phyloP scores from a whole-genome alignment of 176 grass and related monocot species.

The Miscanthus lutarioriparius region DNA sequence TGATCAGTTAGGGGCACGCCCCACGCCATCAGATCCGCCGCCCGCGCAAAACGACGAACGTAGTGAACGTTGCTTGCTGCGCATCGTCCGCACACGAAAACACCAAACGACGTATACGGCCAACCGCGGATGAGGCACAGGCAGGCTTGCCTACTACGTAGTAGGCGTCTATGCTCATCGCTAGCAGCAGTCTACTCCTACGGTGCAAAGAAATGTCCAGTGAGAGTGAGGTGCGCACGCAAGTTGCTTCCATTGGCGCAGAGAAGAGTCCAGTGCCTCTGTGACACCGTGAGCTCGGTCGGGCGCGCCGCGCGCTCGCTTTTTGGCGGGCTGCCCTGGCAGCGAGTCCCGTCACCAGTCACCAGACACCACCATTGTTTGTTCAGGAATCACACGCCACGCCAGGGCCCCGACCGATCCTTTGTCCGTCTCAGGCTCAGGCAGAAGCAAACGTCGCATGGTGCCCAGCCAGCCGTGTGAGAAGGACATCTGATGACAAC shows the following conservation, averaged over 20 bases:
- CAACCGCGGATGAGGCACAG: no score
- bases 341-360: constrained; percentile 14
- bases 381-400: constrained; percentile 32
- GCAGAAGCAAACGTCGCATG: background rate
- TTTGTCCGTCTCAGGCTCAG: constrained; percentile 10
- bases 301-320: background rate
- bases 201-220: no score
- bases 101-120: no score
- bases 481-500: background rate
- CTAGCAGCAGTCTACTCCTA: no score
- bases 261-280: background rate
- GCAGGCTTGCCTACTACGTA: no score
- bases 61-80: no score
- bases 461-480: background rate
- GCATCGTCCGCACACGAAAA: no score
- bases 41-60: no score
- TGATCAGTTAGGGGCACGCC: background rate
- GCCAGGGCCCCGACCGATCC: background rate
- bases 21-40: background rate
- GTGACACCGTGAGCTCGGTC: background rate
- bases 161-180: no score
- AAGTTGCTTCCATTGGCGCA: background rate
- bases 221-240: background rate
- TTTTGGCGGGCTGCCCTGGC: background rate
- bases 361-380: constrained; percentile 18